Percentiles rank a stretch among this genome's conserved stretches.
Evolutionary conservation across 176 grass and related monocot species (phyloP).

Genomic region (Tillandsia fasciculata): DNA sequence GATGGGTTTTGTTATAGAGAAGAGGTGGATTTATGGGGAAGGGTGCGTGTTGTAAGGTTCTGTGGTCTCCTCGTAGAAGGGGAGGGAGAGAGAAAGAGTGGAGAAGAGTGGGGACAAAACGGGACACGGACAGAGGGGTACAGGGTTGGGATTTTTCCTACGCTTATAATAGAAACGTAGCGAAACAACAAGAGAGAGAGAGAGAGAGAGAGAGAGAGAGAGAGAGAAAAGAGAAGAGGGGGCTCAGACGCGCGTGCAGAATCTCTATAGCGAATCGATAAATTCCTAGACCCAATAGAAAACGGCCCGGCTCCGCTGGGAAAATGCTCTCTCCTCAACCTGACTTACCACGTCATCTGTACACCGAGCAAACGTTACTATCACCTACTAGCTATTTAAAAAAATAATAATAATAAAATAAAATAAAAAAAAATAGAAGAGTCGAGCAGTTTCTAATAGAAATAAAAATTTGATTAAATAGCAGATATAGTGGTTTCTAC

Average conservation of each 20-base stretch:
- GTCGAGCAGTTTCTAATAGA: too few species aligned
- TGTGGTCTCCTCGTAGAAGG: not conserved
- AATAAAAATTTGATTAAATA: too few species aligned
- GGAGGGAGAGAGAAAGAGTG: not conserved
- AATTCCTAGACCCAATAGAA: conserved; percentile 1
- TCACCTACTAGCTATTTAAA: too few species aligned
- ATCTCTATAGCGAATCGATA: not conserved
- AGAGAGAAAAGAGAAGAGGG: not conserved
- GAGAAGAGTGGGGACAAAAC: conserved; percentile 2
- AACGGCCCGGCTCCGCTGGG: not conserved
- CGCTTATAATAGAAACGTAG: too few species aligned
- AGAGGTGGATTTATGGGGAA: not conserved
- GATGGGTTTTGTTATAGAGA: not conserved
- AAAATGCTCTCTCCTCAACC: too few species aligned
- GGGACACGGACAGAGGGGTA: not conserved
- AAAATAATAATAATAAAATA: too few species aligned
- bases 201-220: not conserved
- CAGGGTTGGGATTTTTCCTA: conserved; percentile 1
- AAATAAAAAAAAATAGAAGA: too few species aligned
- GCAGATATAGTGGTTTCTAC: too few species aligned
- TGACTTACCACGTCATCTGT: too few species aligned
- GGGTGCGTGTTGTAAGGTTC: not conserved
- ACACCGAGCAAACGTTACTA: too few species aligned
- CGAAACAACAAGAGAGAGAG: not conserved
- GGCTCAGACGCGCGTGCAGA: conserved; percentile 18